Evolutionary conservation across 352 stramenopile genomes (phyloP).

Genomic region (Nothophytophthora sp.): DNA sequence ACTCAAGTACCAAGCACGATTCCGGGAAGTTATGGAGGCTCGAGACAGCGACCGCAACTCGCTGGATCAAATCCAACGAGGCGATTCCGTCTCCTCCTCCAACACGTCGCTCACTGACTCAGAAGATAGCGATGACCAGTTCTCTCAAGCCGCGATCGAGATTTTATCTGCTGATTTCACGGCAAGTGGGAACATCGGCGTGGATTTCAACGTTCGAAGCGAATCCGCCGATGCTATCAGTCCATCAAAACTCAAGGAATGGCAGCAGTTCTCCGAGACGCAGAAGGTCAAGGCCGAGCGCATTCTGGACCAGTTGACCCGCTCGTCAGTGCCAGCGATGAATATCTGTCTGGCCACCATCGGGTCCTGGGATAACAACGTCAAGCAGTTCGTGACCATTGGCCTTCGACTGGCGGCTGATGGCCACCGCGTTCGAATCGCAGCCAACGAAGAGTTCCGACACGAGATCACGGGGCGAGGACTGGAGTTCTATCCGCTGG

Average conservation of each 20-base stretch:
- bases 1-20: slow-evolving; percentile 17
- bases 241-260: slow-evolving; percentile 17
- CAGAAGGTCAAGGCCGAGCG: slow-evolving; percentile 25
- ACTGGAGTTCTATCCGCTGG: slow-evolving; percentile 55
- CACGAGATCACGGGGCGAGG: slow-evolving; percentile 42
- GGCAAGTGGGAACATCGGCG: slow-evolving; percentile 24
- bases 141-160: slow-evolving; percentile 9
- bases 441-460: slow-evolving; percentile 67
- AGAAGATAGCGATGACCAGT: slow-evolving; percentile 21
- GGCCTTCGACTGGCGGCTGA: slow-evolving; percentile 54
- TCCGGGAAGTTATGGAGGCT: slow-evolving; percentile 26
- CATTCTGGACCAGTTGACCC: slow-evolving; percentile 17
- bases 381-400: slow-evolving; percentile 61
- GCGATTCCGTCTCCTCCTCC: slow-evolving; percentile 11
- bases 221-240: slow-evolving; percentile 19
- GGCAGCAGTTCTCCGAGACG: slow-evolving; percentile 22
- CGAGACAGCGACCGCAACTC: slow-evolving; percentile 14
- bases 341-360: slow-evolving; percentile 47
- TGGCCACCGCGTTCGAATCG: slow-evolving; percentile 86
- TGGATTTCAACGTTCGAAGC: slow-evolving; percentile 24
- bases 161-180: slow-evolving; percentile 25
- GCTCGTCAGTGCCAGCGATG: slow-evolving; percentile 27
- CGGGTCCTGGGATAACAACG: slow-evolving; percentile 52
- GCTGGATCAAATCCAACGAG: slow-evolving; percentile 15
- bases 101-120: neutral